A percentile compares a stretch with the other conserved stretches of the same genome.
Evolutionary conservation across 1,284 basidiomycete genomes (phyloP).

Genomic region (Anthracocystis walkeri): DNA sequence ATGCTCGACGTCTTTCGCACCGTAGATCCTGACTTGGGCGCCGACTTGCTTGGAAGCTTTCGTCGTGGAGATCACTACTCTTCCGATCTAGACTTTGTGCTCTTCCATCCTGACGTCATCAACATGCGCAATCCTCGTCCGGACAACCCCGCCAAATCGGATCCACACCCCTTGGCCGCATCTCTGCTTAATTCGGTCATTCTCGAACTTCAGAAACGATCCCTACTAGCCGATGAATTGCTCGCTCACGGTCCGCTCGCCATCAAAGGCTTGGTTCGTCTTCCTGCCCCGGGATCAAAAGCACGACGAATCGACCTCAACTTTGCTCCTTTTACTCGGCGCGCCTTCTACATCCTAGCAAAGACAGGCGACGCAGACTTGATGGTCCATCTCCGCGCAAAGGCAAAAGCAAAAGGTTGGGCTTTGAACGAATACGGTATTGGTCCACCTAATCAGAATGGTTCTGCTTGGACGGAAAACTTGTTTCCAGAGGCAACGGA

Average conservation of each 20-base stretch:
- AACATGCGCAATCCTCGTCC: conserved; percentile 20
- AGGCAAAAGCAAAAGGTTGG: conserved; percentile 27
- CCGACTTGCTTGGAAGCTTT: conserved; percentile 37
- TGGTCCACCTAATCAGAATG: conserved; percentile 36
- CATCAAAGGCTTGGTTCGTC: conserved; percentile 31
- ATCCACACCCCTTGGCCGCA: conserved; percentile 18
- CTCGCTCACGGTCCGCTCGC: conserved; percentile 34
- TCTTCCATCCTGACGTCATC: conserved; percentile 28
- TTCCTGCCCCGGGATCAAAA: conserved; percentile 12
- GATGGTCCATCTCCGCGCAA: conserved; percentile 34
- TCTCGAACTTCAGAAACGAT: conserved; percentile 9
- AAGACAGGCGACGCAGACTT: conserved; percentile 43
- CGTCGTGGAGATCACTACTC: conserved; percentile 42
- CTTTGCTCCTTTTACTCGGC: conserved; percentile 33
- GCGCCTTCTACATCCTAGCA: conserved; percentile 40
- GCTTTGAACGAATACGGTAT: conserved; percentile 43
- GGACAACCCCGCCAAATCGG: conserved; percentile 3
- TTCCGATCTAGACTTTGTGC: conserved; percentile 45
- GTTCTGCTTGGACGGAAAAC: conserved; percentile 33
- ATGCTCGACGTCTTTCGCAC: conserved; percentile 22
- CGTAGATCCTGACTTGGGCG: conserved; percentile 25
- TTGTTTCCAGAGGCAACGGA: conserved; percentile 32
- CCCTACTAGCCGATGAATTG: conserved; percentile 24
- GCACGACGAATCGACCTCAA: conserved; percentile 41
- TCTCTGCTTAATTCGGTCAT: conserved; percentile 17